Conservation (phyloP, 2,329 filamentous ascomycete species). For the Fusarium sp. region DNA sequence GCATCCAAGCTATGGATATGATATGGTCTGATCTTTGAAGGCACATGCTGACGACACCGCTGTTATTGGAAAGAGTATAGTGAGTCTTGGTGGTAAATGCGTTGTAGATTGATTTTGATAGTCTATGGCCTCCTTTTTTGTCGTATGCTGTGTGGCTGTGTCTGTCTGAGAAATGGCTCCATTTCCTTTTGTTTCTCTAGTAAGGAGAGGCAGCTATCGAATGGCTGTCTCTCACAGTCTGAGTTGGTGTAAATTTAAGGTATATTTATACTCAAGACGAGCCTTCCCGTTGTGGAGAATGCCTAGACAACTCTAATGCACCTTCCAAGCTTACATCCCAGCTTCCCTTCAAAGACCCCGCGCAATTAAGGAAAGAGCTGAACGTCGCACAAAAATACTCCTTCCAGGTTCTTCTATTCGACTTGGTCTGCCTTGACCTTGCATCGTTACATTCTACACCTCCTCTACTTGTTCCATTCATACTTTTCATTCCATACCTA, state of each 20-base stretch:
- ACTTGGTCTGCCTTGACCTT: not conserved
- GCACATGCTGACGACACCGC: conserved; percentile 38
- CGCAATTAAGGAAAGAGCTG: conserved; percentile 26
- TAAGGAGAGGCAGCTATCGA: not conserved
- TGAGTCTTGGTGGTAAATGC: not conserved
- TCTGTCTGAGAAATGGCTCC: conserved; percentile 2
- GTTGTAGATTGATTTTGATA: not conserved
- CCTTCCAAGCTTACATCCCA: conserved; percentile 28
- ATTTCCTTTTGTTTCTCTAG: not conserved
- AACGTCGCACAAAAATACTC: conserved; percentile 4
- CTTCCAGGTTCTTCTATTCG: not conserved
- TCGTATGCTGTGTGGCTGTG: not conserved
- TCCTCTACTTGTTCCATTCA: not conserved
- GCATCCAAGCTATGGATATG: conserved; percentile 39
- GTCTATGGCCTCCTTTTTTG: not conserved
- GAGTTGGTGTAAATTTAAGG: not conserved
- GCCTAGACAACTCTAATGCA: conserved; percentile 21
- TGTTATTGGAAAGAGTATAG: conserved; percentile 23
- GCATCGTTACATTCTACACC: not conserved
- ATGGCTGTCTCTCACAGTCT: not conserved
- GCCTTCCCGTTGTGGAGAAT: conserved; percentile 37
- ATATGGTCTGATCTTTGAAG: conserved; percentile 42
- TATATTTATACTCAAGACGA: conserved; percentile 18
- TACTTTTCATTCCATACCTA: not conserved
- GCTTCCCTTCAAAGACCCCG: conserved; percentile 26